Percentiles rank a stretch among this genome's conserved stretches.
phyloP scores from a whole-genome alignment of 1,284 basidiomycete genomes.

The Pholiota adiposa region DNA sequence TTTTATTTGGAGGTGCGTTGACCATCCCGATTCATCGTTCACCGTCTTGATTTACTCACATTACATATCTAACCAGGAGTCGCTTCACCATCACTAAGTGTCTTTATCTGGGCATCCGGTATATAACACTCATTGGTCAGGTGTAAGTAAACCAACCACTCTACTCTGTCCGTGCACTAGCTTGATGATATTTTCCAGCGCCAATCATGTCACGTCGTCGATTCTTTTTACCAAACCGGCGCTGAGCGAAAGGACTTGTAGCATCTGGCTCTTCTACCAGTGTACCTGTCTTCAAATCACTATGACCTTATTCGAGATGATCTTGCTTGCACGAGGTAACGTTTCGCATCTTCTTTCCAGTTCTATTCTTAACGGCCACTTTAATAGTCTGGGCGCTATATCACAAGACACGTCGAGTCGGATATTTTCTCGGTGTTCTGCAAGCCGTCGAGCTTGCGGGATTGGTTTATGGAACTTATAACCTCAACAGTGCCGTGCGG shows the following conservation, averaged over 20 bases:
- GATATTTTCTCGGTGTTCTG: background rate
- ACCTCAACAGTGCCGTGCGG: background rate
- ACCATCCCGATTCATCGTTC: background rate
- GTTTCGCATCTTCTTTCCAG: background rate
- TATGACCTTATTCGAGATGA: slow-evolving; percentile 9
- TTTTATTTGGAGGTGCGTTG: slow-evolving; percentile 13
- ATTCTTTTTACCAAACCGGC: slow-evolving; percentile 10
- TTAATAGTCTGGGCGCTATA: slow-evolving; percentile 14
- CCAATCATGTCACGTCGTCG: slow-evolving; percentile 9
- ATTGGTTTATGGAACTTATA: slow-evolving; percentile 4
- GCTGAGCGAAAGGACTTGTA: slow-evolving; percentile 4
- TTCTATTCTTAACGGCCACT: background rate
- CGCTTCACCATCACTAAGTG: slow-evolving; percentile 13
- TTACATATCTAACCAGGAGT: slow-evolving; percentile 11
- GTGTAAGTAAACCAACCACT: slow-evolving; percentile 10
- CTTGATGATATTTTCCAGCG: slow-evolving; percentile 1
- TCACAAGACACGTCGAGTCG: slow-evolving; percentile 5
- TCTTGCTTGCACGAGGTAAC: slow-evolving; percentile 13
- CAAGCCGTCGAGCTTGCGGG: slow-evolving; percentile 3
- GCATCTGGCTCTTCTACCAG: slow-evolving; percentile 15
- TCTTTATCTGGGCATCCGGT: slow-evolving; percentile 14
- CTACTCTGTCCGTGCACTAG: no score
- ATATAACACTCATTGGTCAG: slow-evolving; percentile 8
- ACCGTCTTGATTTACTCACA: no score
- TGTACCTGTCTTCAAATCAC: slow-evolving; percentile 5